Percentiles rank a stretch among this genome's conserved stretches.
These are phyloP conservation scores for Thamnidium elegans DNA, from an alignment of 192 early-diverging fungal species.

Conservation along the genomic window DNA sequence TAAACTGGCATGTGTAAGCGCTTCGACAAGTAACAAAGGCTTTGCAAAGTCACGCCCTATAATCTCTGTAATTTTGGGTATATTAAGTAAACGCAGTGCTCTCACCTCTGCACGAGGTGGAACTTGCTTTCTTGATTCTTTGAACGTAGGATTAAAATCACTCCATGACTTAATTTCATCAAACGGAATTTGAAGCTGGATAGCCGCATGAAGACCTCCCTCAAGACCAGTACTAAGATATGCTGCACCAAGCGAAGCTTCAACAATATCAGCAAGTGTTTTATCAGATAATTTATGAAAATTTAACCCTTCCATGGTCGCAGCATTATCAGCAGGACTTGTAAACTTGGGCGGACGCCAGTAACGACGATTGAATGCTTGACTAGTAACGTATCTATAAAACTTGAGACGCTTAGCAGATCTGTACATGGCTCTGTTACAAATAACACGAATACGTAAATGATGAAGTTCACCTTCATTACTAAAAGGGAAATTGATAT, in stretches of 20 bases:
- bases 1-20: slow-evolving; percentile 81
- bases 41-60: slow-evolving; percentile 71
- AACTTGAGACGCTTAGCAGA: slow-evolving; percentile 52
- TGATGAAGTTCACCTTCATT: slow-evolving; percentile 82
- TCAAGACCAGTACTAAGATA: slow-evolving; percentile 56
- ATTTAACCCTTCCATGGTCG: slow-evolving; percentile 19
- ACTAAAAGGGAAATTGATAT: slow-evolving; percentile 65
- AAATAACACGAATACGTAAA: slow-evolving; percentile 68
- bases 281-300: slow-evolving; percentile 73
- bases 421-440: slow-evolving; percentile 68
- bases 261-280: slow-evolving; percentile 80
- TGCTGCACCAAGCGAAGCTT: slow-evolving; percentile 78
- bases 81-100: slow-evolving; percentile 13
- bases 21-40: slow-evolving; percentile 65
- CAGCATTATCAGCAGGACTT: slow-evolving; percentile 18
- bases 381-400: slow-evolving; percentile 58
- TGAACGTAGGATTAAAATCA: slow-evolving; percentile 40
- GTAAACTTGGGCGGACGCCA: slow-evolving; percentile 53
- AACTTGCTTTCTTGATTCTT: slow-evolving; percentile 19
- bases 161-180: slow-evolving; percentile 50
- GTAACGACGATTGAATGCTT: slow-evolving; percentile 56
- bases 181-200: slow-evolving; percentile 55
- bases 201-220: slow-evolving; percentile 52
- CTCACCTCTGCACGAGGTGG: slow-evolving; percentile 27
- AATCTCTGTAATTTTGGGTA: slow-evolving; percentile 37